Base-by-base conservation (phyloP, 345 rosid genomes). In the Camelina laxa region DNA sequence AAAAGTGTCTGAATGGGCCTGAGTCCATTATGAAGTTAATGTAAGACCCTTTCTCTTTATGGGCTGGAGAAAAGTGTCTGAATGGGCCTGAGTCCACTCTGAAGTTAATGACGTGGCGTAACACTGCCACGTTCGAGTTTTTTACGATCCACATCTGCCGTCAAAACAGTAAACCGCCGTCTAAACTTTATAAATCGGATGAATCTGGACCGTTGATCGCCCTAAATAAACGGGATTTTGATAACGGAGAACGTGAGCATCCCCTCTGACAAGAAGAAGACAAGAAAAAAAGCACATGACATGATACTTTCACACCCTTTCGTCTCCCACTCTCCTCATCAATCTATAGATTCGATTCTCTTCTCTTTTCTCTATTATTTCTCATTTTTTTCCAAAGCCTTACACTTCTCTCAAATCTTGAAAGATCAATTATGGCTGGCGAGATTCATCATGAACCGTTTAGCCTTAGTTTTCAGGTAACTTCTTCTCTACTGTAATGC, bases 381-480 rank as follows among this genome's bases (percentile, higher is more conserved):
- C 12, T 51, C 31, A 2, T 11, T 36, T 60, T 36, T 60, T 38
- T 19, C 16, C 19, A 42, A 38, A 11, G 48, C 20, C 20, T 38
- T 38, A 20, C 48, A 20, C 31, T 60, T 22, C 33, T 12, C 0
- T 0, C 33, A 12, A 53, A 53, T 15, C 57, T 36, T 36, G 39
- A 36, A 9, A 53, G 57, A 53, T 53, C 58, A 53, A 22, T 53
- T 12, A 60, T 90, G 98, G 86, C 89, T 19, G 90, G 66, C 60
- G 89, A 91, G 69, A 70, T 84, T 69, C 84, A 85, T 70, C 87
- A 87, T 81, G 93, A 90, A 5, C 84, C 96, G n/a, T 81, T 77
- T 67, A 57, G 75, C 75, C 59, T 87, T 75, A 75, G 84, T 69
- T 87, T 87, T 75, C 87, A 84, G 93, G 98, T 90, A 73, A 45